A percentile compares a stretch with the other conserved stretches of the same genome.
Evolutionary conservation across 768 basidiomycete species (phyloP).

Genomic region (Kwoniella sp.): DNA sequence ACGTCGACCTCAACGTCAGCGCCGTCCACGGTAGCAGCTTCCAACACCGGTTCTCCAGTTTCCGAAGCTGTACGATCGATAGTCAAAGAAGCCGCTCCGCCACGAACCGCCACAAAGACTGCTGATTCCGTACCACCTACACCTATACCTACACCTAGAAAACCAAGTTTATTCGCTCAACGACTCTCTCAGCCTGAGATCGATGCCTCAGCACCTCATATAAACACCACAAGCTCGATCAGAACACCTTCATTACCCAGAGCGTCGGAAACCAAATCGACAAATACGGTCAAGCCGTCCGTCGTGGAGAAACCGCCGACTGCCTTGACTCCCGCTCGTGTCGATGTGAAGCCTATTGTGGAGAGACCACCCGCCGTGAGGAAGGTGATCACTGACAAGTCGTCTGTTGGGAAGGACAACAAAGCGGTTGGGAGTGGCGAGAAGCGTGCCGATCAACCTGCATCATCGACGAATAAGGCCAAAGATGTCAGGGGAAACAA

Average conservation of each 20-base stretch:
- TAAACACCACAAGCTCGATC: conserved; percentile 9
- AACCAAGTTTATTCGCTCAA: conserved; percentile 48
- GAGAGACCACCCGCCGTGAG: conserved; percentile 4
- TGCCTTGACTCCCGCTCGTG: neutral
- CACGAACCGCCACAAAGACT: neutral
- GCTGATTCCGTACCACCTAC: neutral
- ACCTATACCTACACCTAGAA: conserved; percentile 16
- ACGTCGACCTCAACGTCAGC: neutral
- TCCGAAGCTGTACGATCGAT: neutral
- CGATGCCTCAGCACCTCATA: conserved; percentile 13
- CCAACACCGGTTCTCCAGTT: neutral
- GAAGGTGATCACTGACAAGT: neutral
- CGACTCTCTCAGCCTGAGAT: conserved; percentile 22
- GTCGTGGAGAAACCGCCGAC: conserved; percentile 19
- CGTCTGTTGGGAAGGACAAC: too few species aligned
- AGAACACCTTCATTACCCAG: conserved; percentile 9
- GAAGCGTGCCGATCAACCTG: too few species aligned
- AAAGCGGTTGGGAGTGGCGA: neutral
- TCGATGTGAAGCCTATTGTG: conserved; percentile 3
- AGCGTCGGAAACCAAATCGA: conserved; percentile 13
- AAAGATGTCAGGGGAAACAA: conserved; percentile 15
- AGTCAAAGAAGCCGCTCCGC: neutral
- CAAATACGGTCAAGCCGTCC: conserved; percentile 10
- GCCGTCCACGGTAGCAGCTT: neutral
- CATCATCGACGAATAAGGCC: neutral